Base-by-base conservation (phyloP, 1,139 yeast species). In the Pichia sp. region DNA sequence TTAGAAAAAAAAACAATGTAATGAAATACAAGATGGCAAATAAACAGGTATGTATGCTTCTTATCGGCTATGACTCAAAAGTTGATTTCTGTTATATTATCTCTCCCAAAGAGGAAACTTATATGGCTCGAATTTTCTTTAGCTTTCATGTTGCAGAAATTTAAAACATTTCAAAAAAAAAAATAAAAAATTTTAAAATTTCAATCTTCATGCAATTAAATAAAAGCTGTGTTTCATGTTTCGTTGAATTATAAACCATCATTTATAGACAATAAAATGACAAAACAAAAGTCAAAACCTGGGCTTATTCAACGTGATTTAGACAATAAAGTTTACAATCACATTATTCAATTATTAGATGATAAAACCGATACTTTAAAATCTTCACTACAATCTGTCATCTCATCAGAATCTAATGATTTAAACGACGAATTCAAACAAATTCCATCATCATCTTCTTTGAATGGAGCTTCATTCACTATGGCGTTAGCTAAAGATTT, bases 401-500 rank as follows among this genome's bases (percentile, higher is more conserved):
- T 18, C 3, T 24, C 13, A 12, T 38, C 36, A 7, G 30, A 26
- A 35, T 35, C 24, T 27, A n/a, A 22, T n/a, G 22, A 26, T 15
- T 23, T 4, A 12, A 29, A 30, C 13, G 39, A 41, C 11, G 45
- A 45, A 16, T 30, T 30, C 9, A 42, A n/a, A 9, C 35, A 32
- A 11, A 43, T 37, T 13, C 7, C 24, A 20, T 15, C 39, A 20
- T 13, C 39, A 4, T 55, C 55, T 7, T 11, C 15, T n/a, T n/a
- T n/a, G 11, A 9, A 6, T 18, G 9, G 15, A 35, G 5, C 9
- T 20, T 12, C 38, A 12, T 52, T 57, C 36, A 51, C 58, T 1
- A 59, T 61, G 57, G 86, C 80, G 3, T 68, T 82, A 26, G 90
- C 89, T 1, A 72, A 72, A 55, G 84, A 83, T 54, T 64, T 85